Base-by-base conservation (phyloP, 345 rosid species). In the Citrus hindsii region DNA sequence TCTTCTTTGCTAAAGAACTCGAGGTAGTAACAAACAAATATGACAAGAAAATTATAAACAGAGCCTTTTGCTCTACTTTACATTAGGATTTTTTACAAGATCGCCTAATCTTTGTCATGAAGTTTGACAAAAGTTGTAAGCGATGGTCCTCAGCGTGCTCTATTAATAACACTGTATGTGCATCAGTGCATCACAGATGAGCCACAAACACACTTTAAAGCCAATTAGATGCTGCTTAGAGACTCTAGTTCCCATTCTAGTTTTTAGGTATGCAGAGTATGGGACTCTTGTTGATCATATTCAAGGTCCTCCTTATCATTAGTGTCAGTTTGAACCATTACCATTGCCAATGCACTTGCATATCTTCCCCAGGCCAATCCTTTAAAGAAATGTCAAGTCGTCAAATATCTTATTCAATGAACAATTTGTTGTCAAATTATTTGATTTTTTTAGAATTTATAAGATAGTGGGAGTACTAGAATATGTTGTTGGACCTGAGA, bases 1-100 rank as follows among this genome's bases (percentile, higher is more conserved):
- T 10, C 24, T 55, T 80, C 71, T 76, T 76, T 69, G 33, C 2
- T 55, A 2, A 71, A 48, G 79, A 84, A 28, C 76, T 84, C 21
- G 0, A 66, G 30, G 56, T 8, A 32, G 79, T 83, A 62, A 79
- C 79, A 18, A 74, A 76, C 79, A 18, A 74, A 70, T 33, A 4
- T n/a, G 18, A 28, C 24, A 0, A n/a, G 1, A 4, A 38, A 18
- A 7, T 66, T 21, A 40, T 28, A 53, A 33, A 7, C 9, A n/a
- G 9, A 22, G 2, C 4, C 14, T 1, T 22, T 4, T 6, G 2
- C 37, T 79, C 46, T 22, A 12, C n/a, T 16, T 21, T 63, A 22
- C 63, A 76, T 58, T 63, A 46, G 32, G 79, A 77, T 2, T 4
- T 40, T 69, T 67, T 55, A 4, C 68, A 67, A 25, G 76, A 61